These are phyloP conservation scores for Salix suchowensis DNA, from an alignment of 345 rosid species.

Conservation along the genomic window DNA sequence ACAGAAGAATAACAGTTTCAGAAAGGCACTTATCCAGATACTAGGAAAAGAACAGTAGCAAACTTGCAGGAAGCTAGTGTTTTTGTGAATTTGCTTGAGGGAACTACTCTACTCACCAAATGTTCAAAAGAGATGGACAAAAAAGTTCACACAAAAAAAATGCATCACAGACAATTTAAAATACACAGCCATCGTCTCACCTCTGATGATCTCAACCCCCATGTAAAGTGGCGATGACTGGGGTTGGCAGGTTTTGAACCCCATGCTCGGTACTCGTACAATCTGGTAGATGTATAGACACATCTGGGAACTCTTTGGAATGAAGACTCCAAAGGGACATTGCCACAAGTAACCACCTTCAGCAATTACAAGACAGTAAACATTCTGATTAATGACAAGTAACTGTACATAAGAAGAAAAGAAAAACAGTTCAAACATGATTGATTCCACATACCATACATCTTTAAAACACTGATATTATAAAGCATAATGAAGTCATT, in stretches of 20 bases:
- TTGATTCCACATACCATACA: not conserved
- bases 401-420: not conserved
- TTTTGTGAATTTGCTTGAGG: not conserved
- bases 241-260: slow-evolving; percentile 84
- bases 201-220: slow-evolving; percentile 78
- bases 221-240: slow-evolving; percentile 71
- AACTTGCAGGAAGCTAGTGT: not conserved
- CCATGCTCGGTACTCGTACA: slow-evolving; percentile 90
- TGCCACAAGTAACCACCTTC: slow-evolving; percentile 96
- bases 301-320: slow-evolving; percentile 90
- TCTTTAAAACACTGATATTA: not conserved
- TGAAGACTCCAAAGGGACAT: slow-evolving; percentile 88
- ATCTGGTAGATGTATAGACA: slow-evolving; percentile 78
- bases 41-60: not conserved
- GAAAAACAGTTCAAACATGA: not conserved
- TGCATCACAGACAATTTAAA: not conserved
- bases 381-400: not conserved
- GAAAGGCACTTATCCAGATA: not conserved
- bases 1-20: not conserved
- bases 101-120: not conserved
- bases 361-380: slow-evolving; percentile 12
- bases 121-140: not conserved
- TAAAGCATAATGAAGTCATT: not conserved
- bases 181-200: slow-evolving; percentile 36
- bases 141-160: not conserved